Evolutionary conservation across 2,329 filamentous ascomycete species (phyloP), one percentile per base, ranked within the genome.

Genomic region (Talaromyces amestolkiae): DNA sequence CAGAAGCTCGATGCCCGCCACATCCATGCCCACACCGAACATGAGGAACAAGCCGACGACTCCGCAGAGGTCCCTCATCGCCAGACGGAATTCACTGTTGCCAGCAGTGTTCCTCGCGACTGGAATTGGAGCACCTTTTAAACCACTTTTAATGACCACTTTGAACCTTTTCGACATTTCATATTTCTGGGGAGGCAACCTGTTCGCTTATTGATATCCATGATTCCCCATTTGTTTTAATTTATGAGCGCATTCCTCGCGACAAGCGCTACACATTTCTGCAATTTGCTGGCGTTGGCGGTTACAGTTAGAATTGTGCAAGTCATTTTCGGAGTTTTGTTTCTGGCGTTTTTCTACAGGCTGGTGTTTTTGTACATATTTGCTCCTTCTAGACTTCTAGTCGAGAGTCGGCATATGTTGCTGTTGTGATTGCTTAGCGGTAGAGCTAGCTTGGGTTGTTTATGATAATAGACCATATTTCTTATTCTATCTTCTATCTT

Each of bases 101-200:
- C 84, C 31, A 84, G 84, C 31, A 86, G 84, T 71, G 80, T 86
- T 65, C 84, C 85, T 61, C 80, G 82, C 61, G 84, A 85, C 71
- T 87, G 85, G 85, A 84, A 84, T 72, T 87, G 85, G 85, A 87
- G 85, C 76, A 87, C 85, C 39, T 87, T 87, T 71, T 87, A 76
- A 76, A 63, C 47, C 10, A 22, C 27, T 87, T 71, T 87, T 76
- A 31, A 63, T 35, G 17, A 22, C 27, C 15, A 19, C 24, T 7
- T 24, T 54, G 19, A 3, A 24, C n/a, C 33, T 10, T 41, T 45
- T 19, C 4, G 19, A 24, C 41, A 9, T 63, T 58, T 63, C 51
- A 4, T 58, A 24, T 63, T 35, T 67, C 53, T 58, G 62, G 63
- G 62, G 56, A 41, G 62, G 60, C 41, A 45, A 58, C 31, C 24